Conservation (phyloP, 2,329 filamentous ascomycete genomes). For the Torrubiellomyces zombiae region DNA sequence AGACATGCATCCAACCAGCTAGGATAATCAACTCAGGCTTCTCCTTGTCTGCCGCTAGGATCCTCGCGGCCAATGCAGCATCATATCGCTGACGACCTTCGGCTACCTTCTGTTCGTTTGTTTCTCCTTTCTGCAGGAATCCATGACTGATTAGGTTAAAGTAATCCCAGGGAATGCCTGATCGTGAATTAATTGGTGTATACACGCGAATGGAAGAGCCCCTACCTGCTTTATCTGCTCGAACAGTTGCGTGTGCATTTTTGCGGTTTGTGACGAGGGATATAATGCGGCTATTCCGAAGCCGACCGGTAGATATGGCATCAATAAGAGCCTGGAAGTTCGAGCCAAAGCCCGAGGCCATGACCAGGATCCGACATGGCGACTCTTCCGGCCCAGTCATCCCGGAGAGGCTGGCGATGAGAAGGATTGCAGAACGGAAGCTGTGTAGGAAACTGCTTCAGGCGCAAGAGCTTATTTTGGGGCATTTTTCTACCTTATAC, state of each 20-base stretch:
- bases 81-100: conserved; percentile 56
- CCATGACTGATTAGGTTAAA: conserved; percentile 70
- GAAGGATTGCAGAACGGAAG: too few species aligned
- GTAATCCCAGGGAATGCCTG: conserved; percentile 54
- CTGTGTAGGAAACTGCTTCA: too few species aligned
- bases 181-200: conserved; percentile 1
- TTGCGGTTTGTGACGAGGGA: conserved; percentile 31
- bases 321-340: conserved; percentile 63
- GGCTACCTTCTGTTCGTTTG: conserved; percentile 33
- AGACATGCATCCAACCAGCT: conserved; percentile 77
- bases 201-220: conserved; percentile 1
- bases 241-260: conserved; percentile 25
- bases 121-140: conserved; percentile 38
- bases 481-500: too few species aligned
- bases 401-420: too few species aligned
- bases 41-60: conserved; percentile 34
- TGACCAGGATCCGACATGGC: conserved; percentile 41
- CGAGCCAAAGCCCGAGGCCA: conserved; percentile 58
- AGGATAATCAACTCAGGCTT: conserved; percentile 62
- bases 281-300: conserved; percentile 26
- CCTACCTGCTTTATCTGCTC: conserved; percentile 26
- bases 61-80: conserved; percentile 50
- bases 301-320: conserved; percentile 20
- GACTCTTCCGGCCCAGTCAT: conserved; percentile 2
- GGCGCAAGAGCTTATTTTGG: too few species aligned